phyloP scores from a whole-genome alignment of 2,329 filamentous ascomycete genomes.

The Coleophoma cylindrospora region DNA sequence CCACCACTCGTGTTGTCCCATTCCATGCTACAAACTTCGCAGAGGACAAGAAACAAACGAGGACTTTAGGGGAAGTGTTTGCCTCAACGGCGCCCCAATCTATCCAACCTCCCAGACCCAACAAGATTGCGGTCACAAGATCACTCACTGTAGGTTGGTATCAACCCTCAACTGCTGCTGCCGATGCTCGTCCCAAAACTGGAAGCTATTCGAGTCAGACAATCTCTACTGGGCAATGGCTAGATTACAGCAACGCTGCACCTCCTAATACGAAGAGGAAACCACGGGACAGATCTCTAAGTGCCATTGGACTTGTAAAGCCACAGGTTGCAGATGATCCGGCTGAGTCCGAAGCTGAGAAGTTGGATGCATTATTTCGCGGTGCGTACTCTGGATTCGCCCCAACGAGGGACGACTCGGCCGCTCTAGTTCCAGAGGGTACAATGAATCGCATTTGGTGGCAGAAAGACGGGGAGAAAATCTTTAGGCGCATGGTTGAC shows the following conservation, averaged over 20 bases:
- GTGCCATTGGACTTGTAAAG: constrained; percentile 55
- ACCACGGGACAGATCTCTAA: constrained; percentile 62
- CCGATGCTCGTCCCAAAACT: constrained; percentile 32
- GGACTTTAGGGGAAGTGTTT: constrained; percentile 70
- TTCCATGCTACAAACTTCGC: constrained; percentile 32
- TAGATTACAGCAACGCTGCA: constrained; percentile 63
- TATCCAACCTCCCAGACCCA: constrained; percentile 65
- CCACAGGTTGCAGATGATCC: constrained; percentile 36
- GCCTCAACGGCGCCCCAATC: constrained; percentile 61
- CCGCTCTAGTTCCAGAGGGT: constrained; percentile 63
- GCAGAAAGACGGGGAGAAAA: constrained; percentile 63
- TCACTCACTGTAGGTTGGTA: constrained; percentile 44
- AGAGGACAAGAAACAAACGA: constrained; percentile 46
- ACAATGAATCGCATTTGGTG: constrained; percentile 70
- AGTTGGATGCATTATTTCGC: constrained; percentile 70
- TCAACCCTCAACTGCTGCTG: constrained; percentile 22
- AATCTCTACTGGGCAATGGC: constrained; percentile 63
- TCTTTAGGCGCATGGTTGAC: constrained; percentile 58
- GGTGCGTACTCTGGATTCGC: constrained; percentile 78
- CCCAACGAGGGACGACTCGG: constrained; percentile 68
- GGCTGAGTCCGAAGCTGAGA: constrained; percentile 53
- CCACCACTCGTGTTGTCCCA: constrained; percentile 61
- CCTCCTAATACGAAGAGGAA: constrained; percentile 52
- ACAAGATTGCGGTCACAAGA: constrained; percentile 62
- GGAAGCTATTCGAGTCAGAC: constrained; percentile 60